phyloP scores from a whole-genome alignment of 2,329 filamentous ascomycete species.

The Sporothrix brasiliensis region DNA sequence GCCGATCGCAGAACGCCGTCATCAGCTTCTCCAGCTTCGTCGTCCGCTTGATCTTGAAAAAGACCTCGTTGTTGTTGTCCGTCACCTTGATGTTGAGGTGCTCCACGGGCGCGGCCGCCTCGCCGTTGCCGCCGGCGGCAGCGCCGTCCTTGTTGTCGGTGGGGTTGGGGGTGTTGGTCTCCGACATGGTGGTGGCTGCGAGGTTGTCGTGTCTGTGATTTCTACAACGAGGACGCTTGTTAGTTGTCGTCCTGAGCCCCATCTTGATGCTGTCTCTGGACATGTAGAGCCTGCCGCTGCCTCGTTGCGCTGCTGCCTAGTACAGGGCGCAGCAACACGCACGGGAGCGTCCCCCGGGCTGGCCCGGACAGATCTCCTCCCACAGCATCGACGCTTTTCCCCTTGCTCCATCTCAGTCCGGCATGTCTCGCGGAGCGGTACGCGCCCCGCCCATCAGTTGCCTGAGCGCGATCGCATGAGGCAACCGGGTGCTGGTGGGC shows the following conservation, averaged over 20 bases:
- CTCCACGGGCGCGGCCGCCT: slow-evolving; percentile 54
- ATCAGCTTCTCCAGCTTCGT: slow-evolving; percentile 97
- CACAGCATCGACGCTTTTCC: no score
- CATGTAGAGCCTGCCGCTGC: no score
- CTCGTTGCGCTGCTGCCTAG: no score
- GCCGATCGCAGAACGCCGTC: slow-evolving; percentile 95
- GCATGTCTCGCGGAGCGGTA: neutral
- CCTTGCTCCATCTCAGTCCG: no score
- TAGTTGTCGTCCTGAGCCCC: neutral
- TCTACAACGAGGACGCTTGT: neutral
- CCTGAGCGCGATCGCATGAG: neutral
- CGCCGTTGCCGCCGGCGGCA: slow-evolving; percentile 45
- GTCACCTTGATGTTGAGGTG: slow-evolving; percentile 99
- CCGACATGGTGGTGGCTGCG: slow-evolving; percentile 48
- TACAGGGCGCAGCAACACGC: no score
- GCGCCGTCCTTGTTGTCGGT: slow-evolving; percentile 31
- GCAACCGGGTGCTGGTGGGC: neutral
- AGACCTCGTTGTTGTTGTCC: slow-evolving; percentile 99
- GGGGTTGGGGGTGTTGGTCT: slow-evolving; percentile 44
- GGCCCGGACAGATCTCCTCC: no score
- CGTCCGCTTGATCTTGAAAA: slow-evolving; percentile 99
- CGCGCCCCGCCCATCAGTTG: neutral
- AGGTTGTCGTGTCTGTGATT: neutral
- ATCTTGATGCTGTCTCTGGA: neutral
- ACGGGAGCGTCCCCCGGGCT: no score